Conservation (phyloP, 2,329 filamentous ascomycete genomes). For the Coniochaeta hoffmannii region DNA sequence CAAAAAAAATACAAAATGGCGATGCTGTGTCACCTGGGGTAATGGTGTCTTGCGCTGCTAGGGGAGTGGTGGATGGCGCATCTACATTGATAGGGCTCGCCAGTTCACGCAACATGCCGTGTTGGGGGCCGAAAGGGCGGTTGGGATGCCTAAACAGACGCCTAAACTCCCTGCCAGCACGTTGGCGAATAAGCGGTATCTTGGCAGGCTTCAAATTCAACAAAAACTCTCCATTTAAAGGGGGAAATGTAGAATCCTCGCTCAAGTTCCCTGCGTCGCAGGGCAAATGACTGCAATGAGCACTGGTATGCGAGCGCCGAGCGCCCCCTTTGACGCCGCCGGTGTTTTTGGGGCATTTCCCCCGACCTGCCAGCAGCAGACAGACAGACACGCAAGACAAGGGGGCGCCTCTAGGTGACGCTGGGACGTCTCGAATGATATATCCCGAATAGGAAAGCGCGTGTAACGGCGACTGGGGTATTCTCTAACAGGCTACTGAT, state of each 20-base stretch:
- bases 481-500: neutral
- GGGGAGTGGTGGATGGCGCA: no score
- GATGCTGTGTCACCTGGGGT: no score
- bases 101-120: neutral
- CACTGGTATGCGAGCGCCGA: neutral
- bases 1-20: no score
- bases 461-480: neutral
- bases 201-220: no score
- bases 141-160: no score
- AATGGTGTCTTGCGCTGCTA: no score
- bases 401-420: neutral
- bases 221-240: no score
- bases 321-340: neutral
- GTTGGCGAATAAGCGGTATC: no score
- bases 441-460: neutral
- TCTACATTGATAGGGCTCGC: no score
- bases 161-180: no score
- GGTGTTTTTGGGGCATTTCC: neutral
- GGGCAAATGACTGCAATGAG: neutral
- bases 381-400: neutral
- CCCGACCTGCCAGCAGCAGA: neutral
- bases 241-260: neutral
- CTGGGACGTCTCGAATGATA: neutral
- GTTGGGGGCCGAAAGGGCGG: no score
- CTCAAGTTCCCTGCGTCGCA: neutral